Evolutionary conservation across 208 protist species (phyloP), one percentile per base, ranked within the genome.

Genomic region (Leptomonas seymouri): DNA sequence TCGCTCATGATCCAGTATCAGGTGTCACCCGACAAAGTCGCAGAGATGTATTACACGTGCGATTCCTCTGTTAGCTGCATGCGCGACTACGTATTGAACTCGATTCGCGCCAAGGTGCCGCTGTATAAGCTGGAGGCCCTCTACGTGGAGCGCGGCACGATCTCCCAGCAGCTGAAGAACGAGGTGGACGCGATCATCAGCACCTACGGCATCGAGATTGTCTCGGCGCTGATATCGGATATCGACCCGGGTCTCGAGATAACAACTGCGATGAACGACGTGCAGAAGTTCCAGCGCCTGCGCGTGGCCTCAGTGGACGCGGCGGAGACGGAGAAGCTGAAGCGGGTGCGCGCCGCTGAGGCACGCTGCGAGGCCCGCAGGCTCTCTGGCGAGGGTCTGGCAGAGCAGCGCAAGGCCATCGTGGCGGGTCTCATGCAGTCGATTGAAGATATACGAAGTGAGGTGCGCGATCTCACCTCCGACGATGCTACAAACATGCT

Each of bases 61-160:
- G 21, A 50, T 45, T 81, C 82, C 41, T 81, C 86, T 28, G 31
- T 77, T 20, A 39, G 56, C 41, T 78, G 80, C 50, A 86, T 95
- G 64, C 50, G 74, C 44, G 81, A 84, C 55, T 85, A 91, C 67
- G 85, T 93, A 20, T 53, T 82, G 45, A 93, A 93, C 77, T 87
- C 85, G 15, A 82, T 95, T 23, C 62, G 85, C 11, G 80, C 78
- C 0, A 84, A 88, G 63, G 79, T 93, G 11, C 90, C 87, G 18
- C 69, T 90, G 18, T 93, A 93, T 78, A 86, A 89, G 55, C 78
- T 95, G 23, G 87, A 95, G 56, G 85, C 87, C 2, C 74, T 95
- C 48, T 95, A 92, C 72, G 68, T 89, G 7, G 78, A 85, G 65
- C 85, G 87, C 15, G 81, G 87, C 45, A 90, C 82, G 56, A 90